A percentile compares a stretch with the other conserved stretches of the same genome.
These are phyloP conservation scores for Leishmania gerbilli DNA, from an alignment of 208 protist genomes.

Conservation along the genomic window DNA sequence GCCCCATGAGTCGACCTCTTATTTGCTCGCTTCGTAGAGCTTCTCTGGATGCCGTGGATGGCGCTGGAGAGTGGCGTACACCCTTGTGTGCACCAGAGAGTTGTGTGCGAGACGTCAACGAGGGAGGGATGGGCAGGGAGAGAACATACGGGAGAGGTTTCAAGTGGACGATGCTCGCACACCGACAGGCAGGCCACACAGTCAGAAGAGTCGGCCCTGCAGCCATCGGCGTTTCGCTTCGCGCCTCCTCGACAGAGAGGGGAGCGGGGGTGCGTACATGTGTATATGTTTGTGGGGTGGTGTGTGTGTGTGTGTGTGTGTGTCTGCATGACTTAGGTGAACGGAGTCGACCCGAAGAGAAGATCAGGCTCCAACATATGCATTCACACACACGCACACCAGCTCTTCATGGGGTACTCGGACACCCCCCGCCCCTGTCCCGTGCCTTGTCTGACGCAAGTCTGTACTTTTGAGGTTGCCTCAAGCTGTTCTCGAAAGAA, in stretches of 20 bases:
- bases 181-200: not conserved
- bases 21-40: not conserved
- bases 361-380: not conserved
- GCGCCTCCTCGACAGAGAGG: not conserved
- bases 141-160: not conserved
- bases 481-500: not conserved
- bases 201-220: not conserved
- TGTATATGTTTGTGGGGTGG: not conserved
- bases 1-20: slow-evolving; percentile 37
- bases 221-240: not conserved
- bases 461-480: not conserved
- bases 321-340: slow-evolving; percentile 8
- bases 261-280: not conserved
- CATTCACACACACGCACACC: not conserved
- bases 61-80: not conserved
- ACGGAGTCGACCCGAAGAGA: not conserved
- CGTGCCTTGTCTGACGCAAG: not conserved
- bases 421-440: not conserved
- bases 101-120: slow-evolving; percentile 2
- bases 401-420: no score
- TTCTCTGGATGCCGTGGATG: not conserved
- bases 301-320: not conserved
- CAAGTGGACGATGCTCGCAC: not conserved
- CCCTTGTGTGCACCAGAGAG: not conserved
- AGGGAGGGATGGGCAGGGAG: not conserved